A percentile compares a stretch with the other conserved stretches of the same genome.
Conservation (phyloP, 2,329 filamentous ascomycete genomes). For the Phialophora chinensis region DNA sequence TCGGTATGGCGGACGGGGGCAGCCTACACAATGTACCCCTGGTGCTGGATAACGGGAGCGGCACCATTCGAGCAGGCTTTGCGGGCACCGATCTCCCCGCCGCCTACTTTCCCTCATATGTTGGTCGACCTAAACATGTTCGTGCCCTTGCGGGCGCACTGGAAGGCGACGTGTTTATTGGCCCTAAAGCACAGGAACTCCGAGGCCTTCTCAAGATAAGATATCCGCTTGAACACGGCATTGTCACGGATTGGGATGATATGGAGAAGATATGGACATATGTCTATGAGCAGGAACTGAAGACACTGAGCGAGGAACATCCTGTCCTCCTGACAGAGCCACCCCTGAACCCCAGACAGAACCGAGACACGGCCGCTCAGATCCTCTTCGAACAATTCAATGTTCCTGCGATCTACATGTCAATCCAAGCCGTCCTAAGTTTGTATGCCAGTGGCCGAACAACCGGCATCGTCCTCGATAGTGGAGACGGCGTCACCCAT, state of each 20-base stretch:
- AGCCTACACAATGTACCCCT: constrained; percentile 94
- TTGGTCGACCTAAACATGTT: constrained; percentile 92
- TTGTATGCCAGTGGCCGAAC: constrained; percentile 95
- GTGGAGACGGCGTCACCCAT: constrained; percentile 94
- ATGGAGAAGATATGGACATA: constrained; percentile 99
- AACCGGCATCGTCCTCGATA: constrained; percentile 93
- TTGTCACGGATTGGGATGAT: constrained; percentile 99
- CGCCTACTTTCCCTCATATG: constrained; percentile 96
- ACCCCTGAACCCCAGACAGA: constrained; percentile 90
- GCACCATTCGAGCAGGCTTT: constrained; percentile 95
- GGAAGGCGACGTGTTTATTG: constrained; percentile 97
- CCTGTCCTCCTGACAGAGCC: constrained; percentile 96
- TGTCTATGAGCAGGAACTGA: constrained; percentile 93
- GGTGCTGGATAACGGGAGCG: constrained; percentile 98
- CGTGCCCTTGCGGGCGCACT: constrained; percentile 94
- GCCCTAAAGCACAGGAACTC: constrained; percentile 86
- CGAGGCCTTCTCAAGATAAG: constrained; percentile 92
- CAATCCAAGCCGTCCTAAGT: constrained; percentile 94
- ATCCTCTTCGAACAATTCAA: constrained; percentile 99
- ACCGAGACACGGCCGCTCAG: constrained; percentile 94
- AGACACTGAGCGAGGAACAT: constrained; percentile 98
- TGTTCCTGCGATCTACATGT: constrained; percentile 93
- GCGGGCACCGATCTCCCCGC: constrained; percentile 95
- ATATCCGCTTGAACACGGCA: constrained; percentile 95
- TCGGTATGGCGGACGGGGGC: constrained; percentile 38